Base-by-base conservation (phyloP, 768 basidiomycete species). In the Symmetrospora coprosmae region DNA sequence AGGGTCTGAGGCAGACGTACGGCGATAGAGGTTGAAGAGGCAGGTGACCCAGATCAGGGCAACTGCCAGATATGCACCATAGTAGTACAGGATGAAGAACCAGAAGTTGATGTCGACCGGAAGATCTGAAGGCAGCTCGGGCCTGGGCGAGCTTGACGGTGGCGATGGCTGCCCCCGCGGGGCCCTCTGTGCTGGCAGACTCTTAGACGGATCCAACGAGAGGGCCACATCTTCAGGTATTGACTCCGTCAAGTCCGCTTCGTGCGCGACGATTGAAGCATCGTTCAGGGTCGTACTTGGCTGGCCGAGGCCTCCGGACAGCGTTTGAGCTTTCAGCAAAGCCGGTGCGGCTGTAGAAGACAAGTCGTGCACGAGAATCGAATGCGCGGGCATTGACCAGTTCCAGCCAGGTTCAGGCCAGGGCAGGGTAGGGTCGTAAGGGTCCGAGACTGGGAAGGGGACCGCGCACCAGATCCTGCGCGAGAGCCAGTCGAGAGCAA, bases 41-140 rank as follows among this genome's bases (percentile, higher is more conserved):
- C 73, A 72, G 25, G 75, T 75, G 48, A 75, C 71, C 67, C 75
- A 75, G 34, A 75, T 67, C n/a, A 76, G 66, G 2, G 73, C 75
- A 4, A 74, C 71, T 4, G 74, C 73, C 27, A 76, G 69, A 50
- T 76, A 76, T 51, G 71, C 65, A 6, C 74, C 73, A 56, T 60
- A 58, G 45, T 59, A 50, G 52, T 48, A 63, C 50, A 61, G 33
- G 17, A 48, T 49, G 28, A 51, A 56, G 47, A 52, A 55, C 67
- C 58, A 71, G 40, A 75, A 76, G 61, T 74, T 75, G 31, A 73
- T 71, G 50, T 76, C 75, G 21, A 74, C 65, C 0, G 73, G 73
- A 16, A 73, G 59, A 8, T 61, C 63, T 33, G 19, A n/a, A 40
- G 46, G 50, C 27, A 41, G 19, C 23, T 58, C 37, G 19, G 47